A percentile compares a stretch with the other conserved stretches of the same genome.
These are phyloP conservation scores for Waltergamsia citrina DNA, from an alignment of 2,329 filamentous ascomycete genomes.

Conservation along the genomic window DNA sequence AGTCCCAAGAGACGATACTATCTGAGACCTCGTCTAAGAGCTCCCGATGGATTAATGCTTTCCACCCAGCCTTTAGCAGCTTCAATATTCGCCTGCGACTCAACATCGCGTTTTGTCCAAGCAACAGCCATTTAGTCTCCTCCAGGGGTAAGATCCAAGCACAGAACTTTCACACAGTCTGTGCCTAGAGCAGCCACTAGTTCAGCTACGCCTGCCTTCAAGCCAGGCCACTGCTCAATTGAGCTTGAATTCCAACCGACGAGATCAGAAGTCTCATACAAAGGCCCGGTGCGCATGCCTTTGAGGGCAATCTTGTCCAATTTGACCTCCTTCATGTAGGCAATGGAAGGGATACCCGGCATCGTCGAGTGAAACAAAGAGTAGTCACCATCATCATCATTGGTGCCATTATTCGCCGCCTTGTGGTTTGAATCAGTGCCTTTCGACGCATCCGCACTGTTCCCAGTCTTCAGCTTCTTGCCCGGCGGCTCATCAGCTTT, in stretches of 20 bases:
- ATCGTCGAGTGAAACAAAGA: slow-evolving; percentile 52
- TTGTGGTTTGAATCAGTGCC: slow-evolving; percentile 6
- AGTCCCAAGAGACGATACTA: too few species aligned
- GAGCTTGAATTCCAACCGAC: slow-evolving; percentile 47
- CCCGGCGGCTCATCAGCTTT: background rate
- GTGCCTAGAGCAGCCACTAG: slow-evolving; percentile 56
- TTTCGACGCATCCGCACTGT: slow-evolving; percentile 5
- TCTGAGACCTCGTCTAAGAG: too few species aligned
- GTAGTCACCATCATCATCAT: slow-evolving; percentile 9
- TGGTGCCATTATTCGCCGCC: slow-evolving; percentile 11
- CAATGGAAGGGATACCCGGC: slow-evolving; percentile 53
- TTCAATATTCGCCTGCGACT: too few species aligned
- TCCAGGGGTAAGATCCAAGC: slow-evolving; percentile 41
- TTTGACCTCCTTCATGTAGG: slow-evolving; percentile 43
- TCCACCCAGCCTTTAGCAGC: too few species aligned
- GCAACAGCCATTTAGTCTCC: background rate
- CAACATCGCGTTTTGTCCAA: too few species aligned
- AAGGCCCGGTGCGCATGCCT: slow-evolving; percentile 24
- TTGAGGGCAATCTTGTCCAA: slow-evolving; percentile 50
- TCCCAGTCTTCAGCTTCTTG: background rate
- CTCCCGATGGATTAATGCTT: too few species aligned
- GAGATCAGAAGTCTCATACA: slow-evolving; percentile 40
- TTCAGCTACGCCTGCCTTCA: slow-evolving; percentile 58
- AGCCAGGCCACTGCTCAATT: slow-evolving; percentile 35
- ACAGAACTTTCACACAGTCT: slow-evolving; percentile 44